Evolutionary conservation across 306 rosid species (phyloP).

Genomic region (Ammopiptanthus mongolicus): DNA sequence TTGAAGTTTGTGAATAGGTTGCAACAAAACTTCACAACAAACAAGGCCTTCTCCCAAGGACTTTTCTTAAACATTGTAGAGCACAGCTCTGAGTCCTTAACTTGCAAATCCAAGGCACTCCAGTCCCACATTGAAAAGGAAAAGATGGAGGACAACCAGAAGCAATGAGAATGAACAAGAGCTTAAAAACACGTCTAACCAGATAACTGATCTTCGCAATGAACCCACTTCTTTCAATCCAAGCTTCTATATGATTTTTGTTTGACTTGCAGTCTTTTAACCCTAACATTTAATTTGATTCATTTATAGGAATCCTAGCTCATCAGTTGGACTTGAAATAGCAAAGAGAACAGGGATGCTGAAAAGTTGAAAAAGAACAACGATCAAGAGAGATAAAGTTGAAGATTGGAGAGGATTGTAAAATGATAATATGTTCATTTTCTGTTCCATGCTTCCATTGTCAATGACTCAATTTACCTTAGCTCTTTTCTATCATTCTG

Average conservation of each 20-base stretch:
- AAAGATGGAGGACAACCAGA: not conserved
- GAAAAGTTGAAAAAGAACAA: not conserved
- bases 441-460: not conserved
- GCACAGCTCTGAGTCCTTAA: not conserved
- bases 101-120: not conserved
- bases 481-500: not conserved
- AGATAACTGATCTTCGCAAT: not conserved
- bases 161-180: not conserved
- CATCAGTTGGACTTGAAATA: not conserved
- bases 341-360: not conserved
- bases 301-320: not conserved
- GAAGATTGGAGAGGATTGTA: too few species aligned
- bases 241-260: not conserved
- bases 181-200: not conserved
- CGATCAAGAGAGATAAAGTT: not conserved
- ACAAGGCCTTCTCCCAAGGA: too few species aligned
- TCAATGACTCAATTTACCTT: not conserved
- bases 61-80: not conserved
- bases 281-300: not conserved
- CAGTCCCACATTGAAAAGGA: not conserved
- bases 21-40: not conserved
- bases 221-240: not conserved
- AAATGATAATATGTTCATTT: not conserved
- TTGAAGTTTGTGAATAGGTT: not conserved
- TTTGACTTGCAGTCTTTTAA: not conserved